Evolutionary conservation across 768 basidiomycete genomes (phyloP), one percentile per base, ranked within the genome.

Genomic region (Leccinum imitatum): DNA sequence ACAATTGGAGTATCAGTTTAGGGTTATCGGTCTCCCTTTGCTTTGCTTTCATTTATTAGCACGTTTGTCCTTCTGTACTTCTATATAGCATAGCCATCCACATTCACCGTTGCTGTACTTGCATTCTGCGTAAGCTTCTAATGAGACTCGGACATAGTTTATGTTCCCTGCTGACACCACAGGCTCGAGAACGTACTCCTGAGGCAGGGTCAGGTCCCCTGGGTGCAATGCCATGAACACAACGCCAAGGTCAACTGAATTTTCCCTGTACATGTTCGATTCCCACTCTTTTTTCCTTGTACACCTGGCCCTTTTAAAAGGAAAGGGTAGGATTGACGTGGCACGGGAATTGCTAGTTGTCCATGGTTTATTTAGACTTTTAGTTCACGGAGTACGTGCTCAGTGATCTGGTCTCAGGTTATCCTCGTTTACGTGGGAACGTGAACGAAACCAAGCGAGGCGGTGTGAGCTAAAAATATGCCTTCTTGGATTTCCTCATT

Each of bases 391-490:
- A 54, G 57, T 57, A 3, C 51, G 11, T 60, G 50, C 37, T 46
- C 44, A n/a, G 44, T 46, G 44, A 23, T 57, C 53, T 50, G 53
- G 19, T 23, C 31, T 63, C 63, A 59, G 37, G 39, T 59, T 67
- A 67, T 71, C 62, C 60, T 62, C 63, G 58, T 56, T 51, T 3
- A 52, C 57, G 57, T 60, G 68, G 57, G 59, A 71, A 62, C 37
- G 53, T 52, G 50, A 27, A 47, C 50, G 44, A 63, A 63, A 54
- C 53, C 53, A 44, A 57, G 51, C 41, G 58, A 53, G 67, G 69
- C 71, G 37, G 71, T 73, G 70, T 60, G 58, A 30, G 33, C 60
- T 66, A 71, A 63, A 63, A 67, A 19, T 46, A 63, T 69, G 63
- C 23, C 19, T 33, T 62, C 69, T 63, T 63, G 64, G 57, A 53